These are phyloP conservation scores for Mesembryanthemum crystallinum DNA, from an alignment of 148 eudicot species.

Conservation along the genomic window DNA sequence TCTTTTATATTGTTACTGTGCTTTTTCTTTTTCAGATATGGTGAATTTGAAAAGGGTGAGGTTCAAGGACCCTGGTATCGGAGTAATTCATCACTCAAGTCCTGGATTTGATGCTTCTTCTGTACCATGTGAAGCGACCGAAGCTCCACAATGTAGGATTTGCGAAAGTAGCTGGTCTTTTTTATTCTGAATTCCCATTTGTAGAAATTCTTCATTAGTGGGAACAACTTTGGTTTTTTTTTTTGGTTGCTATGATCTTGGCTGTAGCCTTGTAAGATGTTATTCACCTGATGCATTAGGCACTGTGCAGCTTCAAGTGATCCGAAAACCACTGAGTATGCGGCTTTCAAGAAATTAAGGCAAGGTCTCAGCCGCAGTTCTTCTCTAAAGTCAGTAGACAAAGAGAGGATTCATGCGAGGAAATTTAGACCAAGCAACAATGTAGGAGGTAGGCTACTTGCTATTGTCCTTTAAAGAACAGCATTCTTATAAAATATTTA, in stretches of 20 bases:
- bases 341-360: conserved; percentile 69
- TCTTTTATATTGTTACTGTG: not conserved
- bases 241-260: not conserved
- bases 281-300: conserved; percentile 22
- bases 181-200: not conserved
- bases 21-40: conserved; percentile 27
- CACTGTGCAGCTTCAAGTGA: conserved; percentile 26
- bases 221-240: not conserved
- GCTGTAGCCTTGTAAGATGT: no score
- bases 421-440: conserved; percentile 21
- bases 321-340: conserved; percentile 78
- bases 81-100: conserved; percentile 13
- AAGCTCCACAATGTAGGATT: conserved; percentile 29
- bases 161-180: not conserved
- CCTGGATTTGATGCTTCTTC: conserved; percentile 15
- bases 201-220: not conserved
- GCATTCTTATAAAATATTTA: no score
- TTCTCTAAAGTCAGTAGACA: conserved; percentile 19
- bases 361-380: conserved; percentile 30
- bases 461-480: conserved; percentile 4
- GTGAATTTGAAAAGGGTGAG: conserved; percentile 42
- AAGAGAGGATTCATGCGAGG: conserved; percentile 26
- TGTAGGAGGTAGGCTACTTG: conserved; percentile 35
- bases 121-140: conserved; percentile 18
- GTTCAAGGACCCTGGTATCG: conserved; percentile 32